These are phyloP conservation scores for Phytomonas sp. DNA, from an alignment of 208 protist genomes.

Conservation along the genomic window DNA sequence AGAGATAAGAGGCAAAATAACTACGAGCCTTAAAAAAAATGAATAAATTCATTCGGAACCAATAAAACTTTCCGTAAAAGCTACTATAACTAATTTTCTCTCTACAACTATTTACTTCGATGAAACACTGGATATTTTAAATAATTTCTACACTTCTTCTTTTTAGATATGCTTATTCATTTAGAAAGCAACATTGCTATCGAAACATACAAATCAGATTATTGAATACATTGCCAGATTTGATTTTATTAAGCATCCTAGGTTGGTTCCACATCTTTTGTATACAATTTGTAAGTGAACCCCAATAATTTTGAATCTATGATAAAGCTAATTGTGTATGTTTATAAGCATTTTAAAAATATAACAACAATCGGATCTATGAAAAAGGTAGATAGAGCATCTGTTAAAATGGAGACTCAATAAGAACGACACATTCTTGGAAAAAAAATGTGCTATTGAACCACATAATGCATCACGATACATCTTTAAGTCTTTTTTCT, in stretches of 20 bases:
- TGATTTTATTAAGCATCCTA: background rate
- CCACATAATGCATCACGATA: background rate
- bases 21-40: background rate
- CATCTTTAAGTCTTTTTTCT: background rate
- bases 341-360: slow-evolving; percentile 10
- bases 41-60: background rate
- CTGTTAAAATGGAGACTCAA: background rate
- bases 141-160: slow-evolving; percentile 8
- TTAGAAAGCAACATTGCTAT: background rate
- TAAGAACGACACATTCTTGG: slow-evolving; percentile 13
- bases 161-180: slow-evolving; percentile 4
- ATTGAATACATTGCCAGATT: background rate
- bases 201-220: background rate
- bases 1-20: slow-evolving; percentile 6
- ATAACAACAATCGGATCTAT: background rate
- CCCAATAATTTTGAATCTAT: slow-evolving; percentile 9
- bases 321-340: background rate
- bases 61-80: slow-evolving; percentile 3
- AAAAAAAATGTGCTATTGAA: slow-evolving; percentile 2
- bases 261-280: background rate
- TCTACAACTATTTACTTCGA: slow-evolving; percentile 4
- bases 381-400: slow-evolving; percentile 13
- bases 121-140: background rate
- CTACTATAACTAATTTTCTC: background rate
- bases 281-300: slow-evolving; percentile 6